phyloP scores from a whole-genome alignment of 2,329 filamentous ascomycete genomes.

The Stemphylium lycopersici region DNA sequence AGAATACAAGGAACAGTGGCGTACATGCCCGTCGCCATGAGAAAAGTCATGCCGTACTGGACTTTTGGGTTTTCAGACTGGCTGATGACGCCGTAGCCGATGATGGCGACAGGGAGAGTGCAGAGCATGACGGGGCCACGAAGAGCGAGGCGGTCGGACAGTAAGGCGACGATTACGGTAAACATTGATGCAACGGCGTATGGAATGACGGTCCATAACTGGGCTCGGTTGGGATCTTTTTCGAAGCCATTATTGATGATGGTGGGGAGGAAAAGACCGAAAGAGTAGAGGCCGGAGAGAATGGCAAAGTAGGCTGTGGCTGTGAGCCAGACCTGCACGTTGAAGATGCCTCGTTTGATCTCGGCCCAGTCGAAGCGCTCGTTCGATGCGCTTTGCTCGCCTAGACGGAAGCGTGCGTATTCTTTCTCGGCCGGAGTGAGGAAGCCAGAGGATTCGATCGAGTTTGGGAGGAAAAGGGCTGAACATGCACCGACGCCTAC shows the following conservation, averaged over 20 bases:
- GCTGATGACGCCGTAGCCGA: conserved; percentile 69
- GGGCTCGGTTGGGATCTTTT: conserved; percentile 62
- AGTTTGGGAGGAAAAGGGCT: conserved; percentile 63
- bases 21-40: conserved; percentile 71
- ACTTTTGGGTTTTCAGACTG: conserved; percentile 59
- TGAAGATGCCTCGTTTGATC: conserved; percentile 66
- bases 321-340: conserved; percentile 67
- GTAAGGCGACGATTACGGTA: conserved; percentile 59
- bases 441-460: conserved; percentile 60
- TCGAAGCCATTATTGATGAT: conserved; percentile 66
- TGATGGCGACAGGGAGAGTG: conserved; percentile 67
- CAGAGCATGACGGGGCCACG: conserved; percentile 68
- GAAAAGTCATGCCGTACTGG: conserved; percentile 70
- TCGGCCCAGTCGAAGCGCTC: conserved; percentile 67
- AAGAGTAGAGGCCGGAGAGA: conserved; percentile 65
- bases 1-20: conserved; percentile 67
- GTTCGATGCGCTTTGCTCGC: conserved; percentile 38
- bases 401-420: conserved; percentile 56
- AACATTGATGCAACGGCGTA: conserved; percentile 66
- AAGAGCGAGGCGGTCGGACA: conserved; percentile 66
- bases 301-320: conserved; percentile 66
- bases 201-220: conserved; percentile 69
- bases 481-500: conserved; percentile 59
- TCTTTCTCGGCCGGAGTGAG: conserved; percentile 60
- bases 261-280: conserved; percentile 69